These are phyloP conservation scores for Cornus controversa DNA, from an alignment of 148 eudicot genomes.

Conservation along the genomic window DNA sequence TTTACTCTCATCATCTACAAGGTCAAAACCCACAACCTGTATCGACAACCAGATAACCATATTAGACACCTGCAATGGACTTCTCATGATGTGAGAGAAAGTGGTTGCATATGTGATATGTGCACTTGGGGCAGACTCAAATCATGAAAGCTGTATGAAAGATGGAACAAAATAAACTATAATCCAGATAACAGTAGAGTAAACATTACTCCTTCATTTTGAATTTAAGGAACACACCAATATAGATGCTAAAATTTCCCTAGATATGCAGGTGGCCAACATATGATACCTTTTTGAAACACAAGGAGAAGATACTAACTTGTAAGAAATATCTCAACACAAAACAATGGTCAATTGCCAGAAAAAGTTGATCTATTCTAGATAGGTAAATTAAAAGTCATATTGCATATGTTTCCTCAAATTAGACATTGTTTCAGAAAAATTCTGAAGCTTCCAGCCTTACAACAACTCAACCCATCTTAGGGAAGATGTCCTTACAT, in stretches of 20 bases:
- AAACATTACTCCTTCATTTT: too few species aligned
- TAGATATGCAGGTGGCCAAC: not conserved
- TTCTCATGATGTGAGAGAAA: not conserved
- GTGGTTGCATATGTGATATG: not conserved
- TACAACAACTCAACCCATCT: too few species aligned
- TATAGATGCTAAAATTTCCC: not conserved
- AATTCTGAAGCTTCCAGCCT: too few species aligned
- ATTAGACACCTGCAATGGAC: conserved; percentile 13
- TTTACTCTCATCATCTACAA: conserved; percentile 86
- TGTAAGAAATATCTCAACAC: too few species aligned
- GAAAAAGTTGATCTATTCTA: too few species aligned
- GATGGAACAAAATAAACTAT: not conserved
- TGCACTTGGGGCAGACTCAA: not conserved
- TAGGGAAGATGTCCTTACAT: too few species aligned
- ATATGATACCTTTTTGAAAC: not conserved
- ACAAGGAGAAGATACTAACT: not conserved
- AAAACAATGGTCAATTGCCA: not conserved
- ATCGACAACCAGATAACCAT: conserved; percentile 11
- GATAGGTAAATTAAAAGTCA: not conserved
- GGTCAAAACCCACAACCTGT: conserved; percentile 77
- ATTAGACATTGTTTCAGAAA: too few species aligned
- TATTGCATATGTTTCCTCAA: too few species aligned
- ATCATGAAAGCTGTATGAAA: not conserved
- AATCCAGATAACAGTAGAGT: not conserved
- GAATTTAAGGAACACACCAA: not conserved